phyloP scores from a whole-genome alignment of 345 rosid species.

The Passiflora organensis region DNA sequence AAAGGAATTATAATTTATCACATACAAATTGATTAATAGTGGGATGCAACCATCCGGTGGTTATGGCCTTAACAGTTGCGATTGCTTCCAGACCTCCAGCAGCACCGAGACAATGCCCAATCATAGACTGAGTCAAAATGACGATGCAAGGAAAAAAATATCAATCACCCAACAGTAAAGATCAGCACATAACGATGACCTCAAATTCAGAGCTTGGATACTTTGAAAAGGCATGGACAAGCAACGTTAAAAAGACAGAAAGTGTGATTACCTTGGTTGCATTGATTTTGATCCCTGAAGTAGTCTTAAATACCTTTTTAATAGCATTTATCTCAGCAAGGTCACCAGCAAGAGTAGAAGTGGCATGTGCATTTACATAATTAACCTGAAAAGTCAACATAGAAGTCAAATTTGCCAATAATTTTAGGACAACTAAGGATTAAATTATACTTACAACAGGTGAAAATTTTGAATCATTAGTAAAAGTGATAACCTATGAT shows the following conservation, averaged over 20 bases:
- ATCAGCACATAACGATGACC: background rate
- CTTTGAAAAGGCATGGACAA: background rate
- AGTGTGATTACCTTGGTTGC: constrained; percentile 75
- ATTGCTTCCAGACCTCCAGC: constrained; percentile 98
- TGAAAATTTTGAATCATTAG: too few relatives aligned
- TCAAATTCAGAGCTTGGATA: too few relatives aligned
- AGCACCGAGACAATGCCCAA: constrained; percentile 99
- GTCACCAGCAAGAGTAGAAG: constrained; percentile 97
- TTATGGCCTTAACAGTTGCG: constrained; percentile 82
- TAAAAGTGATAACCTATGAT: too few relatives aligned
- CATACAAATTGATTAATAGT: constrained; percentile 89
- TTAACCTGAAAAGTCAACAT: constrained; percentile 54
- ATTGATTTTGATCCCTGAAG: constrained; percentile 81
- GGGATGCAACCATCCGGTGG: constrained; percentile 96
- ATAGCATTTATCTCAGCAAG: constrained; percentile 97
- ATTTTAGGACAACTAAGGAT: too few relatives aligned
- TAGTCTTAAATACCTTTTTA: constrained; percentile 83
- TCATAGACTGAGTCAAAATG: constrained; percentile 68
- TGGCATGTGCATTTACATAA: constrained; percentile 96
- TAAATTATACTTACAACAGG: too few relatives aligned
- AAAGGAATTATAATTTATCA: background rate
- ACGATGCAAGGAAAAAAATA: background rate
- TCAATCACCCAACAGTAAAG: constrained; percentile 4
- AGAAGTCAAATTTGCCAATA: background rate
- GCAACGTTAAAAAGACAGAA: constrained; percentile 4